Evolutionary conservation across 2,329 filamentous ascomycete species (phyloP), one percentile per base, ranked within the genome.

Genomic region (Neopestalotiopsis rosae): DNA sequence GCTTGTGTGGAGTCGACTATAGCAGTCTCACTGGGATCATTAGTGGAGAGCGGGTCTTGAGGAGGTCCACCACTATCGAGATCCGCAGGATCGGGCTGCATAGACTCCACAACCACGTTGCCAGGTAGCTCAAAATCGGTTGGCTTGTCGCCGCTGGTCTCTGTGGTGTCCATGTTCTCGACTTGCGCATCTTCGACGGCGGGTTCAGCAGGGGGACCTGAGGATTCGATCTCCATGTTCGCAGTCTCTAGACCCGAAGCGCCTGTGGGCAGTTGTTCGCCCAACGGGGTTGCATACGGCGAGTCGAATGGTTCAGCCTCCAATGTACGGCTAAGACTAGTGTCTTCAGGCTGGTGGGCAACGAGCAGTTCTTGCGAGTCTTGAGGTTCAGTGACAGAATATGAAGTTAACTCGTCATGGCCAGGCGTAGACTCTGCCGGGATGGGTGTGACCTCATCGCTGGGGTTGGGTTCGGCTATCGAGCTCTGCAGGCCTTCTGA

Each of bases 71-170:
- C 61, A 66, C 65, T 69, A 68, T 72, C 71, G 73, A 68, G 70
- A 52, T 64, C 70, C 65, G 75, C 73, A 76, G 72, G 72, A 66
- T 74, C 70, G 69, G 70, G 71, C 66, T 72, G 69, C 72, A 69
- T 66, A 34, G 57, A 52, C 63, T 67, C 67, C 70, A 74, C 71
- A 69, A 72, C 72, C 69, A 72, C 71, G 66, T 73, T 67, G 45
- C 12, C 52, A 59, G 65, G 67, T 49, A 68, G 67, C 62, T 63
- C 30, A 40, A 32, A 34, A 13, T 69, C 70, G 34, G 69, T 65
- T 66, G 67, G 65, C 68, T 72, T 71, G 32, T 68, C 67, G 45
- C 62, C 58, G 63, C 69, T 71, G 62, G 61, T 40, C 66, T 69
- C 69, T 68, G 69, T 66, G 28, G 63, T 69, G 62, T 65, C 24